Conservation (phyloP, 352 stramenopile species). For the Phytophthora pistaciae region DNA sequence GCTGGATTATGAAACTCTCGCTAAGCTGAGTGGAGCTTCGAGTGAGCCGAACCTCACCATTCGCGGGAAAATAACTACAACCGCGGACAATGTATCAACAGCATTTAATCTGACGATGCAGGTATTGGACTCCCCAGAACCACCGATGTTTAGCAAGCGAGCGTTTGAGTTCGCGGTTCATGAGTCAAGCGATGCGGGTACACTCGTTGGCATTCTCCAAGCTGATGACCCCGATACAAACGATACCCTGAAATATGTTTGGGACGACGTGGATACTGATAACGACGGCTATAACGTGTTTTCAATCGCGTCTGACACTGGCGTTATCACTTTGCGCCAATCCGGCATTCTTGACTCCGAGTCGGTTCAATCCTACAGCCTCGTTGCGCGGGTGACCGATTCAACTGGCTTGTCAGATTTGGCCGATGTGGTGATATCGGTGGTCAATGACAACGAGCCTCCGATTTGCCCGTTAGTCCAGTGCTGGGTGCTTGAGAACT, state of each 20-base stretch:
- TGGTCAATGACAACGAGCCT: constrained; percentile 63
- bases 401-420: constrained; percentile 31
- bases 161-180: constrained; percentile 44
- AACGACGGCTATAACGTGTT: constrained; percentile 17
- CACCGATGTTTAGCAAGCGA: constrained; percentile 14
- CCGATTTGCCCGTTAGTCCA: constrained; percentile 52
- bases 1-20: constrained; percentile 31
- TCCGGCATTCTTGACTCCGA: constrained; percentile 24
- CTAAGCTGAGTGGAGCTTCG: constrained; percentile 2
- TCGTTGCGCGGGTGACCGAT: constrained; percentile 26
- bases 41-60: constrained; percentile 26
- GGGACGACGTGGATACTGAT: constrained; percentile 8
- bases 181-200: constrained; percentile 41
- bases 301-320: constrained; percentile 16
- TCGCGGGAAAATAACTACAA: constrained; percentile 10
- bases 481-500: constrained; percentile 73
- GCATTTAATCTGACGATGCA: constrained; percentile 25
- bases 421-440: constrained; percentile 24
- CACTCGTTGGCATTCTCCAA: constrained; percentile 49
- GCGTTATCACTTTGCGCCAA: constrained; percentile 22
- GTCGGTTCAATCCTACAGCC: background rate
- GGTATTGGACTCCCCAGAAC: constrained; percentile 25
- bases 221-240: constrained; percentile 50
- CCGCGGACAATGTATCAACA: constrained; percentile 13
- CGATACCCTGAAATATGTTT: constrained; percentile 40